These are phyloP conservation scores for Mimosa bimucronata DNA, from an alignment of 306 rosid genomes.

Conservation along the genomic window DNA sequence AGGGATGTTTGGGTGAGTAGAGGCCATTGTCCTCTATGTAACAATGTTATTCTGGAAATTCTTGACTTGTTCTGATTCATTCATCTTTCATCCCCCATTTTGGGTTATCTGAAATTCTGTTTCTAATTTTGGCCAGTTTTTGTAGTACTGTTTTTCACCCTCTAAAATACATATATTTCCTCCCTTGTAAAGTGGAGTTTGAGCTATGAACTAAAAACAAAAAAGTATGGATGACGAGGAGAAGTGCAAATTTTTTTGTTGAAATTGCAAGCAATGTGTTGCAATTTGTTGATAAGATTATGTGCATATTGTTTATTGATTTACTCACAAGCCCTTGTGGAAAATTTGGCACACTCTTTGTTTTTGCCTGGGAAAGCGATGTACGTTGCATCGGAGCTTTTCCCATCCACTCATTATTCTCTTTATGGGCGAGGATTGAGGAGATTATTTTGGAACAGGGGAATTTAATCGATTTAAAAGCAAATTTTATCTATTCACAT, in stretches of 20 bases:
- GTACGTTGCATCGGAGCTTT: not conserved
- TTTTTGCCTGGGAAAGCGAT: not conserved
- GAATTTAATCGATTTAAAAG: not conserved
- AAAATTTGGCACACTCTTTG: not conserved
- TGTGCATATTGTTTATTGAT: not conserved
- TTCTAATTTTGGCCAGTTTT: not conserved
- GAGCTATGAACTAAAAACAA: not conserved
- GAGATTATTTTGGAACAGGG: not conserved
- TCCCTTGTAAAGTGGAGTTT: conserved; percentile 4
- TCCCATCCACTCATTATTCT: not conserved
- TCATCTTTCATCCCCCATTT: not conserved
- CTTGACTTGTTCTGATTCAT: conserved; percentile 72
- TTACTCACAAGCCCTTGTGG: not conserved
- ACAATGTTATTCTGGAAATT: conserved; percentile 74
- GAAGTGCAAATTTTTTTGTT: not conserved
- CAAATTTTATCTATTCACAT: not conserved
- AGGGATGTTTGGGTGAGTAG: conserved; percentile 76
- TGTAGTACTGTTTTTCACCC: not conserved
- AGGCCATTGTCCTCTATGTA: conserved; percentile 92
- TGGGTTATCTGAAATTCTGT: not conserved
- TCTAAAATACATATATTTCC: not conserved
- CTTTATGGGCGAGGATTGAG: not conserved
- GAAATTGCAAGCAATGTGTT: not conserved
- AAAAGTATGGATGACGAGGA: conserved; percentile 1
- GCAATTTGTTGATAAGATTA: too few species aligned